Conservation (phyloP, 208 protist genomes). For the Trypanosoma melophagium region DNA sequence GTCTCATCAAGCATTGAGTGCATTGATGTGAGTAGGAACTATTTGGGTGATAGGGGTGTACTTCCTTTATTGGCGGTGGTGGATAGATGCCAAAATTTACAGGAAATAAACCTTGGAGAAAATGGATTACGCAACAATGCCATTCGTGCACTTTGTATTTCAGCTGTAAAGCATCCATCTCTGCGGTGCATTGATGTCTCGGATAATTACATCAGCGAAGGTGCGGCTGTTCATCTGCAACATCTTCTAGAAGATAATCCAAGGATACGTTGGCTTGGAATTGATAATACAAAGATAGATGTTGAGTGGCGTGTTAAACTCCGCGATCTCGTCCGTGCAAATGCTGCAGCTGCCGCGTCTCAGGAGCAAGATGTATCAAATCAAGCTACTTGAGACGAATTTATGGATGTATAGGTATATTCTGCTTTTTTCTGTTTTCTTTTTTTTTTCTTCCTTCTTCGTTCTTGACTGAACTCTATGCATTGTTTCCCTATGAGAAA, state of each 20-base stretch:
- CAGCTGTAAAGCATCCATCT: conserved; percentile 46
- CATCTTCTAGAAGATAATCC: conserved; percentile 57
- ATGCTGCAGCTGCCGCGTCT: conserved; percentile 24
- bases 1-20: conserved; percentile 36
- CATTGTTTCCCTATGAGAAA: not conserved
- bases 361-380: conserved; percentile 19
- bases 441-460: not conserved
- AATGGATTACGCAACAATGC: conserved; percentile 89
- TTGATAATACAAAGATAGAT: conserved; percentile 87
- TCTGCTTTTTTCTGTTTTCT: not conserved
- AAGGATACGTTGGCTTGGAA: conserved; percentile 59
- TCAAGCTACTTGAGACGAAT: not conserved
- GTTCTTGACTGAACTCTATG: not conserved
- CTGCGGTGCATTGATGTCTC: conserved; percentile 79
- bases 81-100: conserved; percentile 54
- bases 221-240: conserved; percentile 63
- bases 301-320: conserved; percentile 72
- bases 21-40: conserved; percentile 84
- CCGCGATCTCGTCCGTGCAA: conserved; percentile 48
- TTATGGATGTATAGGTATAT: not conserved
- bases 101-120: conserved; percentile 52
- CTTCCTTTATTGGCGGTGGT: conserved; percentile 65
- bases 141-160: conserved; percentile 53
- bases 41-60: conserved; percentile 86
- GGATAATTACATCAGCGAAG: conserved; percentile 90